Evolutionary conservation across 2,329 filamentous ascomycete species (phyloP), one percentile per base, ranked within the genome.

Genomic region (Leptographium wingfieldii): DNA sequence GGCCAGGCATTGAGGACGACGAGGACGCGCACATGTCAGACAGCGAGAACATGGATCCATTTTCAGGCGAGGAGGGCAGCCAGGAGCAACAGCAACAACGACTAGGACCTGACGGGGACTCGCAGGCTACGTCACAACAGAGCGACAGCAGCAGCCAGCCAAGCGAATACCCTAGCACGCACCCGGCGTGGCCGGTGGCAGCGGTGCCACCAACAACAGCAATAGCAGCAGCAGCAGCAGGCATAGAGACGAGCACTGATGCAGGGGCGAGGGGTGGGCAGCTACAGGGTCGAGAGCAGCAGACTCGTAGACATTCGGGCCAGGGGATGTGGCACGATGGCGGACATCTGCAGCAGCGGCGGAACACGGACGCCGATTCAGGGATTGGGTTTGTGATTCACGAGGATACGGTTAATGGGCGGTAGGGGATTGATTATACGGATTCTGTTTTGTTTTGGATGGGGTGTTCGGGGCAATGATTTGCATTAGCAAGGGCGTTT

Each of bases 81-180:
- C 19, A 4, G n/a, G 12, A 49, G 29, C 25, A 35, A 19, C 43
- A 46, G 43, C 35, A 55, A 10, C 27, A 29, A 12, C 51, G 33
- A 58, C 9, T 31, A 46, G 48, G 48, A 57, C 3, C 49, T 29
- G 10, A 48, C 1, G 25, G 25, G 40, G 6, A 27, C n/a, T 40
- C 31, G n/a, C 51, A 56, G 46, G 27, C 11, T 10, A 46, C 35
- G 25, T 40, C 46, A 4, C 55, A 46, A 46, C 38, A 16, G n/a
- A 55, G 40, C 29, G 52, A 11, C 22, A 25, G 27, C 46, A 82
- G 79, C 66, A 80, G 78, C 67, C 73, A 75, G 64, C 81, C 81
- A 1, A 80, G 76, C 22, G 80, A 83, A 65, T 83, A 83, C 64
- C 76, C 79, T 6, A 80, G 76, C 66, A 81, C 75, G 14, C 76